phyloP scores from a whole-genome alignment of 2,329 filamentous ascomycete genomes.

The Dactylellina cionopaga region DNA sequence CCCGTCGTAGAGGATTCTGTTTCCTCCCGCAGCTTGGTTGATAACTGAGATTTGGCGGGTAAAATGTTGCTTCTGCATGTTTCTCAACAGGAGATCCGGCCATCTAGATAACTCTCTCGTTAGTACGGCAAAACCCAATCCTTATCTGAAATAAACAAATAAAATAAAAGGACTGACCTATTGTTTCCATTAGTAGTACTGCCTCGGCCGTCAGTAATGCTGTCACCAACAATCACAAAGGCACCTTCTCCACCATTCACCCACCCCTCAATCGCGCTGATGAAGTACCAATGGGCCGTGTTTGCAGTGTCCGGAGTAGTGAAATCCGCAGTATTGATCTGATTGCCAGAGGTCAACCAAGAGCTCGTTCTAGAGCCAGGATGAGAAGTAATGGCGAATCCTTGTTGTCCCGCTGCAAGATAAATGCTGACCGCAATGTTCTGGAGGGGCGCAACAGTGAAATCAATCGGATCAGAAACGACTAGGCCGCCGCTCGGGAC shows the following conservation, averaged over 20 bases:
- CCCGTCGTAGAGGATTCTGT: slow-evolving; percentile 71
- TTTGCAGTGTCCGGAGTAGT: slow-evolving; percentile 57
- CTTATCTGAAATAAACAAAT: background rate
- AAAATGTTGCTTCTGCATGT: slow-evolving; percentile 64
- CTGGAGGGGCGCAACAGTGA: slow-evolving; percentile 65
- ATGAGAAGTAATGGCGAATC: slow-evolving; percentile 70
- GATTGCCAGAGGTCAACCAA: slow-evolving; percentile 70
- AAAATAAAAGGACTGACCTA: slow-evolving; percentile 59
- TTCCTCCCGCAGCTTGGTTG: slow-evolving; percentile 77
- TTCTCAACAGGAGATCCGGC: slow-evolving; percentile 68
- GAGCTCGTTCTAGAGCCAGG: slow-evolving; percentile 73
- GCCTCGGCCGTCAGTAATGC: slow-evolving; percentile 73
- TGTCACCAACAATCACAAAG: slow-evolving; percentile 71
- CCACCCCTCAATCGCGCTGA: slow-evolving; percentile 69
- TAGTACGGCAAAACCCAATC: background rate
- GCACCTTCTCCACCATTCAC: slow-evolving; percentile 62
- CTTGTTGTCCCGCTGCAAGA: slow-evolving; percentile 67
- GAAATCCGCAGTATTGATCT: slow-evolving; percentile 65
- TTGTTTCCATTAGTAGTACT: slow-evolving; percentile 70
- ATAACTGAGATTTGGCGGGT: slow-evolving; percentile 67
- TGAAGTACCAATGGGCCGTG: slow-evolving; percentile 68
- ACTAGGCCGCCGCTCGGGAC: slow-evolving; percentile 69
- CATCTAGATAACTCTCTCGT: slow-evolving; percentile 61
- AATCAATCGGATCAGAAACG: slow-evolving; percentile 71
- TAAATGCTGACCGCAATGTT: slow-evolving; percentile 71